A percentile compares a stretch with the other conserved stretches of the same genome.
Evolutionary conservation across 2,329 filamentous ascomycete species (phyloP).

Genomic region (Pseudonectria foliicola): DNA sequence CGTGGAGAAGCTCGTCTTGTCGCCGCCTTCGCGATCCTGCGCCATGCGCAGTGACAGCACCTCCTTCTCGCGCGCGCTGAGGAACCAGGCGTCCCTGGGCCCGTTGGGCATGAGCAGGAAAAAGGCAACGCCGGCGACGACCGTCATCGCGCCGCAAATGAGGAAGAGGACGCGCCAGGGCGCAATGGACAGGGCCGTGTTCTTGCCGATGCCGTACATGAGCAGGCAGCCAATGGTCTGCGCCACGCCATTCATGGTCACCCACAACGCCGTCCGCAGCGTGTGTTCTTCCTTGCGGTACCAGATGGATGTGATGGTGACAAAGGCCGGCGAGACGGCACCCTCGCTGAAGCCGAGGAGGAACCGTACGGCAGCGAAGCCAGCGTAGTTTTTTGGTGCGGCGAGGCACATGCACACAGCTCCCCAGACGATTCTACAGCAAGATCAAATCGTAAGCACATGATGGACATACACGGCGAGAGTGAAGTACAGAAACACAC

Average conservation of each 20-base stretch:
- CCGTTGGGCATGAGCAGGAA: slow-evolving; percentile 39
- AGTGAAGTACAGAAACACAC: no score
- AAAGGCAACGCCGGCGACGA: slow-evolving; percentile 35
- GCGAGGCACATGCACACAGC: slow-evolving; percentile 37
- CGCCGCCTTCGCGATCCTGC: slow-evolving; percentile 25
- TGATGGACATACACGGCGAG: not conserved
- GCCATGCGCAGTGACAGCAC: slow-evolving; percentile 30
- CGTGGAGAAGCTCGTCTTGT: slow-evolving; percentile 35
- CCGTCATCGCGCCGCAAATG: slow-evolving; percentile 41
- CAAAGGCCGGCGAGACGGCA: slow-evolving; percentile 6
- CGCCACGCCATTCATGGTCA: slow-evolving; percentile 8
- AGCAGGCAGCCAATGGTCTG: slow-evolving; percentile 8
- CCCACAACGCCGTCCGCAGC: slow-evolving; percentile 7
- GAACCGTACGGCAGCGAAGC: slow-evolving; percentile 33
- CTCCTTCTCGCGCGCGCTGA: slow-evolving; percentile 34
- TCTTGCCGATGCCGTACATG: slow-evolving; percentile 33
- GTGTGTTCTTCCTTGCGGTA: slow-evolving; percentile 8
- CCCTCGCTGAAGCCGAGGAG: slow-evolving; percentile 31
- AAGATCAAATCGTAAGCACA: not conserved
- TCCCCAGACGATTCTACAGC: slow-evolving; percentile 33
- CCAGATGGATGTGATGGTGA: slow-evolving; percentile 10
- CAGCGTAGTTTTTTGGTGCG: slow-evolving; percentile 31
- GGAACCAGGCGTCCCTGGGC: slow-evolving; percentile 42
- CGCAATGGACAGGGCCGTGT: slow-evolving; percentile 25
- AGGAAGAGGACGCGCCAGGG: slow-evolving; percentile 43